These are phyloP conservation scores for Macrotyloma uniflorum DNA, from an alignment of 306 rosid genomes.

Conservation along the genomic window DNA sequence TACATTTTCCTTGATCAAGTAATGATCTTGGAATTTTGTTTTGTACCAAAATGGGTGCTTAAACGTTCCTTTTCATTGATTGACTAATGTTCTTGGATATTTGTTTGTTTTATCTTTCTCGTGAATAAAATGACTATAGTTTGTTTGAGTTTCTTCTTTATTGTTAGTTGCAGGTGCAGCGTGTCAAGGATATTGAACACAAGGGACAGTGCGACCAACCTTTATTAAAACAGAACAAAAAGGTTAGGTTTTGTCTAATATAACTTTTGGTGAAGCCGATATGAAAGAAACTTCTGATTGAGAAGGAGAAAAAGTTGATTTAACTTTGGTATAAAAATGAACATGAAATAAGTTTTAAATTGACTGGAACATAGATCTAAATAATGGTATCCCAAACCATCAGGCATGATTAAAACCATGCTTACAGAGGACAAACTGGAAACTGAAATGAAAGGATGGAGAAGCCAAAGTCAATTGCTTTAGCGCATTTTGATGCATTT, in stretches of 20 bases:
- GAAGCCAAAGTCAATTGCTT: conserved; percentile 6
- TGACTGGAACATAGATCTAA: conserved; percentile 20
- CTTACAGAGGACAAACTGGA: conserved; percentile 20
- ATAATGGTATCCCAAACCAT: conserved; percentile 3
- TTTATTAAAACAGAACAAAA: conserved; percentile 71
- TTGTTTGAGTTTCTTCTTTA: conserved; percentile 34
- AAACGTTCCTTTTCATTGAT: conserved; percentile 8
- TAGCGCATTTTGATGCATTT: neutral
- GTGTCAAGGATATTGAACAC: conserved; percentile 48
- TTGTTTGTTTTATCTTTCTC: neutral
- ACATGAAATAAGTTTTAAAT: neutral
- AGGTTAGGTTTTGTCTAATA: conserved; percentile 48
- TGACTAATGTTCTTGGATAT: neutral
- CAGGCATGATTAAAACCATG: neutral
- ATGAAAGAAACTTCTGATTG: conserved; percentile 5
- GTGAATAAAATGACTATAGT: neutral
- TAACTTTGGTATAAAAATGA: conserved; percentile 11
- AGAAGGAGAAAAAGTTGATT: conserved; percentile 19
- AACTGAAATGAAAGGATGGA: neutral
- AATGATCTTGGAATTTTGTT: neutral
- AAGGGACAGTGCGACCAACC: conserved; percentile 51
- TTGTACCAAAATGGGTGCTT: neutral
- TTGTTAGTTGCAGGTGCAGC: conserved; percentile 50
- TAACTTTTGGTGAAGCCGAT: conserved; percentile 12
- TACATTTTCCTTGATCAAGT: neutral